These are phyloP conservation scores for Arthromyces matolae DNA, from an alignment of 768 basidiomycete species.

Conservation along the genomic window DNA sequence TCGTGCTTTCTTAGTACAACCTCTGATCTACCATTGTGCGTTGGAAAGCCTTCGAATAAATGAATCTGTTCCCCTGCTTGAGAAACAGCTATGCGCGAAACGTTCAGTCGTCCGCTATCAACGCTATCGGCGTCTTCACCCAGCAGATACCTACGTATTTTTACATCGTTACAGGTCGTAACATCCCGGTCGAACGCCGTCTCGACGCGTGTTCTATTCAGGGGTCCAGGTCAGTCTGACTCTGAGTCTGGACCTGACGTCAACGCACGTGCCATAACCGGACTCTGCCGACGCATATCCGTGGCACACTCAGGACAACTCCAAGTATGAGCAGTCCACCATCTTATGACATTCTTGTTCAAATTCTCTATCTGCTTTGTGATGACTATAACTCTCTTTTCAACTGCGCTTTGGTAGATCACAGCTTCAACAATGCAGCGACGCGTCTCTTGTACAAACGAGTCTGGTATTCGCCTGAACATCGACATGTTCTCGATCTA, in stretches of 20 bases:
- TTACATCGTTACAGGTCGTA: not conserved
- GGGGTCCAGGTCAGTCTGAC: not conserved
- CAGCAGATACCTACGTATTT: too few species aligned
- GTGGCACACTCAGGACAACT: not conserved
- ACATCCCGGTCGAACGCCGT: not conserved
- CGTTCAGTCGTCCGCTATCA: too few species aligned
- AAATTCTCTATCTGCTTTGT: constrained; percentile 28
- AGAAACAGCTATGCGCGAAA: too few species aligned
- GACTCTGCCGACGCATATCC: not conserved
- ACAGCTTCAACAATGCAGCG: constrained; percentile 41
- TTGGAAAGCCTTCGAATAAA: too few species aligned
- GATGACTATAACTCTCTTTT: constrained; percentile 35
- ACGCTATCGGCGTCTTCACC: too few species aligned
- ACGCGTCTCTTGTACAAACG: constrained; percentile 42
- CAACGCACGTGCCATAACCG: not conserved
- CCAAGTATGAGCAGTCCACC: constrained; percentile 13
- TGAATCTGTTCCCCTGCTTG: too few species aligned
- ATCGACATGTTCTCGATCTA: constrained; percentile 30
- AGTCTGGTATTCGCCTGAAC: constrained; percentile 40
- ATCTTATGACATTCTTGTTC: constrained; percentile 33
- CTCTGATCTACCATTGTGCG: too few species aligned
- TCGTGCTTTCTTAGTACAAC: too few species aligned
- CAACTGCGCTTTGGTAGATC: constrained; percentile 42
- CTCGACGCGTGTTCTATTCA: constrained; percentile 3
- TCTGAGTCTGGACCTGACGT: not conserved